Conservation (phyloP, 2,329 filamentous ascomycete genomes). For the Trichophyton schoenleinii region DNA sequence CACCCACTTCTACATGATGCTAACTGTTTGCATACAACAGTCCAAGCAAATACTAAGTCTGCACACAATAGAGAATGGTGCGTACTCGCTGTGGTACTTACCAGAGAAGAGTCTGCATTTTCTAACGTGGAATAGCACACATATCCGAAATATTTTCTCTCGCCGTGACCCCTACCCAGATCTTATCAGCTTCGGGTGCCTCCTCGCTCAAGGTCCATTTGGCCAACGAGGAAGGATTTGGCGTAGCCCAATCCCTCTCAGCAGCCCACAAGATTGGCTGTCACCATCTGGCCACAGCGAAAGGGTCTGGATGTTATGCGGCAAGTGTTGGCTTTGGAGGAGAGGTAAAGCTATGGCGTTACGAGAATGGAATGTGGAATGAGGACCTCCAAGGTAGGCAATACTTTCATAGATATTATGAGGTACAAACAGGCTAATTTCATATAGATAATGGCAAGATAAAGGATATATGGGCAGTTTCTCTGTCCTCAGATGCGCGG, state of each 20-base stretch:
- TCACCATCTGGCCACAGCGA: conserved; percentile 64
- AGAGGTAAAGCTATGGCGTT: conserved; percentile 70
- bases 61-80: conserved; percentile 79
- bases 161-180: conserved; percentile 57
- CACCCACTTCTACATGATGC: background rate
- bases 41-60: conserved; percentile 97
- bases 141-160: conserved; percentile 73
- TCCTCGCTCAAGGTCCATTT: conserved; percentile 71
- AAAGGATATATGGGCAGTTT: conserved; percentile 75
- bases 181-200: conserved; percentile 76
- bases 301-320: conserved; percentile 55
- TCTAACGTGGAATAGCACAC: conserved; percentile 49
- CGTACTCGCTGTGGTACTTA: conserved; percentile 18
- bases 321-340: conserved; percentile 83
- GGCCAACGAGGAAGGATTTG: conserved; percentile 57
- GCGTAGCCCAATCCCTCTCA: conserved; percentile 65
- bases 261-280: conserved; percentile 77
- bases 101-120: conserved; percentile 10
- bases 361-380: conserved; percentile 44
- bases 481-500: conserved; percentile 69
- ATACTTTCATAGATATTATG: background rate
- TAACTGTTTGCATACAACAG: conserved; percentile 35
- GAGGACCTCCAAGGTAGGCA: conserved; percentile 34
- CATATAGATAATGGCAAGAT: conserved; percentile 42
- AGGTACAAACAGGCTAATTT: background rate